Percentiles rank a stretch among this genome's conserved stretches.
Conservation (phyloP, 1,284 basidiomycete genomes). For the Sporisorium reilianum region DNA sequence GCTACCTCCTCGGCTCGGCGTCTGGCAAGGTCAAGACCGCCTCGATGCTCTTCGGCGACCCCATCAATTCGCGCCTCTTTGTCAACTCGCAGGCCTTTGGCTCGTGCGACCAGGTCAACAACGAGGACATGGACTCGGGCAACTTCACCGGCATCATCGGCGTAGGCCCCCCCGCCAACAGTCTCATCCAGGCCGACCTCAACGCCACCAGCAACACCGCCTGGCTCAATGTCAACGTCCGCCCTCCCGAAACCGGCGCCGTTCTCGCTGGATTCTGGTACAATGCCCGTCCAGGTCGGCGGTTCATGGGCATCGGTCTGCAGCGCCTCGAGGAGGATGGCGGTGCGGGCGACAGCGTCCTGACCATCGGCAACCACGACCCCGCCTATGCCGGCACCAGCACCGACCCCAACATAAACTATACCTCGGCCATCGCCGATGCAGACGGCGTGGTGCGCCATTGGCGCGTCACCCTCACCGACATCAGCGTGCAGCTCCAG, state of each 20-base stretch:
- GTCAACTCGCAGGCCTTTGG: conserved; percentile 58
- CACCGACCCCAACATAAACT: conserved; percentile 37
- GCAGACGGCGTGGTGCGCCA: conserved; percentile 53
- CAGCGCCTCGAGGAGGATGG: conserved; percentile 62
- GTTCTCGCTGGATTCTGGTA: conserved; percentile 60
- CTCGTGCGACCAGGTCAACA: conserved; percentile 42
- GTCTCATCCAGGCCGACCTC: conserved; percentile 54
- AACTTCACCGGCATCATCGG: conserved; percentile 60
- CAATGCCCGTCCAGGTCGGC: conserved; percentile 32
- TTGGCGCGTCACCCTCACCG: conserved; percentile 53
- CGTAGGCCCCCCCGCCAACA: conserved; percentile 58
- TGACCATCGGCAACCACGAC: conserved; percentile 59
- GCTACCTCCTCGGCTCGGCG: conserved; percentile 57
- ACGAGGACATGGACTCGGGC: conserved; percentile 55
- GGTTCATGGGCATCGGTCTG: conserved; percentile 58
- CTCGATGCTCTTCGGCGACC: conserved; percentile 50
- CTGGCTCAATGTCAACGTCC: conserved; percentile 28
- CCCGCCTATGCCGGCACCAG: conserved; percentile 44
- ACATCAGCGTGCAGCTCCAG: conserved; percentile 44
- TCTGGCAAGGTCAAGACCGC: conserved; percentile 50
- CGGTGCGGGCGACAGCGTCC: conserved; percentile 55
- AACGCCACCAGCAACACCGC: conserved; percentile 47
- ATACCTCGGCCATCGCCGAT: conserved; percentile 43
- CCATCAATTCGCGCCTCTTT: conserved; percentile 34
- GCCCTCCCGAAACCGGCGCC: conserved; percentile 46